Conservation (phyloP, 768 basidiomycete genomes). For the Termitomyces titanicus region DNA sequence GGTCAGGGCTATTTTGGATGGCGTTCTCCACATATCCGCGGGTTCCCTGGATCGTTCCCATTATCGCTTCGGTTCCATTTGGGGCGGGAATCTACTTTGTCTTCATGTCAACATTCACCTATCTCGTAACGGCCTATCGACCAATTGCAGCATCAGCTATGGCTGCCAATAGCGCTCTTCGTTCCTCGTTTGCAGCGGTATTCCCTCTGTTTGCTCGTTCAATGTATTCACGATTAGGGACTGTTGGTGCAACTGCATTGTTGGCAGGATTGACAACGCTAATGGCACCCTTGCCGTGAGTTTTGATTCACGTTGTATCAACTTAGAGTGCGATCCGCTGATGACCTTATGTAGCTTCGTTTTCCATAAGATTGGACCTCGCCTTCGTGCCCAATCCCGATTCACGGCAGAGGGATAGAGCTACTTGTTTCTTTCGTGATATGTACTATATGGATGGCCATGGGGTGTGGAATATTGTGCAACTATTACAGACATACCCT, state of each 20-base stretch:
- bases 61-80: constrained; percentile 63
- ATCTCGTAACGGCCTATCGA: constrained; percentile 65
- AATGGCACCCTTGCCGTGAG: constrained; percentile 62
- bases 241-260: constrained; percentile 71
- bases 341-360: constrained; percentile 14
- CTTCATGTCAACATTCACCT: constrained; percentile 69
- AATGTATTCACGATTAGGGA: constrained; percentile 63
- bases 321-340: background rate
- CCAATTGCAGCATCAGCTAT: constrained; percentile 67
- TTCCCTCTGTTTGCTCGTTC: constrained; percentile 68
- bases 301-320: background rate
- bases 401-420: constrained; percentile 9
- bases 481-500: background rate
- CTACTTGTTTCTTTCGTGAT: too few relatives aligned
- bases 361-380: constrained; percentile 20
- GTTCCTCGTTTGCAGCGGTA: constrained; percentile 56
- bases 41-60: constrained; percentile 64
- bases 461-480: background rate
- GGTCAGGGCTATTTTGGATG: constrained; percentile 54
- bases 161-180: constrained; percentile 61
- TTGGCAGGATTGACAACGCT: constrained; percentile 60
- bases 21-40: constrained; percentile 48
- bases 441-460: background rate
- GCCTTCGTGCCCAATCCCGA: constrained; percentile 19
- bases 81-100: constrained; percentile 63